Evolutionary conservation across 257 asterid species (phyloP), one percentile per base, ranked within the genome.

Genomic region (Solanum dulcamara): DNA sequence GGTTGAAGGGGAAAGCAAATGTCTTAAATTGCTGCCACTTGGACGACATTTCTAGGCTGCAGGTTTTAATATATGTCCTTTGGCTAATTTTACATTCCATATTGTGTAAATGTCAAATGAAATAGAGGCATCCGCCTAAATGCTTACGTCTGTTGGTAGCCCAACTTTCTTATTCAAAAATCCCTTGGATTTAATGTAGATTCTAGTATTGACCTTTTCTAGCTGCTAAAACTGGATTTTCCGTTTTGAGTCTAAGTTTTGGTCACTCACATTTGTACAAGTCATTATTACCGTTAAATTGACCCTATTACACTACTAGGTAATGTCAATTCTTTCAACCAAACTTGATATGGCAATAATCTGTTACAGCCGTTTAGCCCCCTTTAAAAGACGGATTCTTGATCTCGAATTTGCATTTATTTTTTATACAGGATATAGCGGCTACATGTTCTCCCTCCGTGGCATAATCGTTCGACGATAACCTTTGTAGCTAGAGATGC

Each of bases 21-120:
- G 53, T 90, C 92, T 84, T 86, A 85, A 59, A 74, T 33, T 85
- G 90, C 91, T 93, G 96, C 98, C 98, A 95, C 80, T 90, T 94
- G 98, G 98, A 91, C 90, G 90, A 85, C 89, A 81, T 81, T 51
- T 86, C 86, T 75, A 88, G 93, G 90, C 92, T 90, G 94, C 94
- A 83, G 83, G 66, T 62, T 46, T 80, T 55, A 85, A 84, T 83
- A 84, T 82, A 84, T 80, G 48, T 59, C 84, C 75, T 62, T 6
- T 81, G 53, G 59, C 51, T 81, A 24, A 83, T 62, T 33, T 48
- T 77, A 3, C 57, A 33, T 57, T 40, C 44, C 46, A 15, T 68
- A 42, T 67, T 81, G 32, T 51, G 28, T 15, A 15, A 13, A 24
- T 77, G 26, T 17, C 62, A 77, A 77, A 24, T 15, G 14, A 46